phyloP scores from a whole-genome alignment of 1,284 basidiomycete genomes.

The Pterulicium gracile region DNA sequence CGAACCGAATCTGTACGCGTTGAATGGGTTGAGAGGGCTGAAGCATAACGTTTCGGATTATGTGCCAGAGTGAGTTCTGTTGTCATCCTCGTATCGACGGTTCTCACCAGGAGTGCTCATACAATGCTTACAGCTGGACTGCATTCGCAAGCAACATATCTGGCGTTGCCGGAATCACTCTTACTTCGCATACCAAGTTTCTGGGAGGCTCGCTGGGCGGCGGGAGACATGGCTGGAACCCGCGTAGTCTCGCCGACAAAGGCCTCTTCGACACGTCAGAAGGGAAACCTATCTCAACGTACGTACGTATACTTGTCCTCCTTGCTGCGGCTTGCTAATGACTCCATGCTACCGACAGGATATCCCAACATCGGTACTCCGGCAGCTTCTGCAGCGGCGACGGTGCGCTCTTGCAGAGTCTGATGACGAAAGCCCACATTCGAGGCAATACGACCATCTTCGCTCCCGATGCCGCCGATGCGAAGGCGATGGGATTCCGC shows the following conservation, averaged over 20 bases:
- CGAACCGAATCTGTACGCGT: constrained; percentile 48
- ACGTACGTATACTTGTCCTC: neutral
- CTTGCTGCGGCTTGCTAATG: constrained; percentile 5
- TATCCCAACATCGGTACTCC: constrained; percentile 57
- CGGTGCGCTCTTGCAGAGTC: constrained; percentile 36
- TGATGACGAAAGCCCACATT: constrained; percentile 52
- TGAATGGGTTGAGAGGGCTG: constrained; percentile 33
- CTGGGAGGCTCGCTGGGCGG: constrained; percentile 44
- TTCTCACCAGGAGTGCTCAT: constrained; percentile 11
- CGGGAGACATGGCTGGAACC: constrained; percentile 45
- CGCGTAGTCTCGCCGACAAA: constrained; percentile 35
- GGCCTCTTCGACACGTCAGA: constrained; percentile 29
- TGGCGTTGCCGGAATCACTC: constrained; percentile 14
- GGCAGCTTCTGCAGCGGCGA: constrained; percentile 43
- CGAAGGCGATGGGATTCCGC: constrained; percentile 32
- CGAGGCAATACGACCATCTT: constrained; percentile 45
- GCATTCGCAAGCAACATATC: constrained; percentile 20
- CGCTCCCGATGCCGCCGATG: constrained; percentile 36
- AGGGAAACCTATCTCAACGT: constrained; percentile 27
- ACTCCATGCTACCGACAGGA: constrained; percentile 21
- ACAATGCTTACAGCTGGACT: constrained; percentile 18
- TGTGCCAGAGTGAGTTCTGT: constrained; percentile 34
- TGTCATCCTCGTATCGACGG: constrained; percentile 9
- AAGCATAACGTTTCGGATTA: constrained; percentile 40
- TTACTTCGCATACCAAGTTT: constrained; percentile 30